A percentile compares a stretch with the other conserved stretches of the same genome.
phyloP scores from a whole-genome alignment of 345 rosid species.

The Ceriops decandra region DNA sequence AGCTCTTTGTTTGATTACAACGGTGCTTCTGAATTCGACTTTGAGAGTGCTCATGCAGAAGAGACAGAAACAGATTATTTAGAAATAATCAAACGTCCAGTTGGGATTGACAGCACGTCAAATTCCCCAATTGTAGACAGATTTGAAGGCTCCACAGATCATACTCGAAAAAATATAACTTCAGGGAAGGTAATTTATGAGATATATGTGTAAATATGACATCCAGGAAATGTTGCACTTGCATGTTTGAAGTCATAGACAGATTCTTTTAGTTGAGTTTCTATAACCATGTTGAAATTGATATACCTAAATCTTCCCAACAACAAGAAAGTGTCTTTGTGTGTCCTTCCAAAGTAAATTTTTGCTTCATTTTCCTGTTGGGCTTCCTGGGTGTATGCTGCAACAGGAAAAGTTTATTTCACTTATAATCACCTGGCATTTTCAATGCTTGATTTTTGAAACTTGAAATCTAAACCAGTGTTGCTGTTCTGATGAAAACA shows the following conservation, averaged over 20 bases:
- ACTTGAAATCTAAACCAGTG: neutral
- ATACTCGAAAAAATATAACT: constrained; percentile 25
- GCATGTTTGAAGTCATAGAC: neutral
- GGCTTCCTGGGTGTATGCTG: neutral
- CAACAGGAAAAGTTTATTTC: neutral
- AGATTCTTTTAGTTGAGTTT: neutral
- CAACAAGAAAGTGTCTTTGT: too few species aligned
- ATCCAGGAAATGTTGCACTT: neutral
- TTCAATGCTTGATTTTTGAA: constrained; percentile 1
- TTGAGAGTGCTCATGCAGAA: constrained; percentile 22
- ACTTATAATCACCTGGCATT: neutral
- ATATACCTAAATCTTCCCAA: too few species aligned
- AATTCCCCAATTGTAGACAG: constrained; percentile 26
- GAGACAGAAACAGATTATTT: constrained; percentile 18
- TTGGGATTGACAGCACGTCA: constrained; percentile 15
- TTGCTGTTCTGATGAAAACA: neutral
- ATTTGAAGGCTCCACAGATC: constrained; percentile 27
- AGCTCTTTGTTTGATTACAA: constrained; percentile 18
- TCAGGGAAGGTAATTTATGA: constrained; percentile 27
- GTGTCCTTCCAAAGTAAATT: neutral
- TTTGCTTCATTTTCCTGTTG: neutral
- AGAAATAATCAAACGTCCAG: constrained; percentile 14
- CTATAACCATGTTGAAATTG: neutral
- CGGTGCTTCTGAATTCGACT: constrained; percentile 21
- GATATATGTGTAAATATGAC: neutral